A percentile compares a stretch with the other conserved stretches of the same genome.
These are phyloP conservation scores for Calocybe gambosa DNA, from an alignment of 1,284 basidiomycete species.

Conservation along the genomic window DNA sequence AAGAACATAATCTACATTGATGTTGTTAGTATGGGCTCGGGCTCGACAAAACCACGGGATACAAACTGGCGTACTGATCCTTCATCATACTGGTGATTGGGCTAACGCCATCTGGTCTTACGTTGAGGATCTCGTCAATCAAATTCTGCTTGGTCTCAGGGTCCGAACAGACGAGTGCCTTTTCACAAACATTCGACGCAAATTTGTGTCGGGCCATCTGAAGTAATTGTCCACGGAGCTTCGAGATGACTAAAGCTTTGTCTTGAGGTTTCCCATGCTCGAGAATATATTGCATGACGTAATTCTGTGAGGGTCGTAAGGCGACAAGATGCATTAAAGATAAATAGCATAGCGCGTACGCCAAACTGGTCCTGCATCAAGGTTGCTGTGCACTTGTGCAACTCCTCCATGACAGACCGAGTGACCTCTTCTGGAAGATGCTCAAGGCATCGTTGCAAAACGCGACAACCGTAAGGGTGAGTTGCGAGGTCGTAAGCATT, in stretches of 20 bases:
- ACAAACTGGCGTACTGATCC: constrained; percentile 85
- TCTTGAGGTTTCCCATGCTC: constrained; percentile 75
- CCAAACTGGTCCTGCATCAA: constrained; percentile 89
- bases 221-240: constrained; percentile 76
- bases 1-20: constrained; percentile 66
- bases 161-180: constrained; percentile 71
- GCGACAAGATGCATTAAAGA: neutral
- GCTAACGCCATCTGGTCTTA: constrained; percentile 55
- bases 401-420: constrained; percentile 76
- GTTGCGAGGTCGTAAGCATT: constrained; percentile 83
- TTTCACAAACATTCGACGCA: constrained; percentile 96
- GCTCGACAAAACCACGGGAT: neutral
- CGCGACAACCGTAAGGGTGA: constrained; percentile 93
- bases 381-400: constrained; percentile 65
- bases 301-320: constrained; percentile 55
- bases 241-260: constrained; percentile 60
- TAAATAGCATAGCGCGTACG: constrained; percentile 39
- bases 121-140: constrained; percentile 76
- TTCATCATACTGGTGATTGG: constrained; percentile 80
- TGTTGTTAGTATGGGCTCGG: constrained; percentile 4
- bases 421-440: constrained; percentile 69
- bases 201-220: constrained; percentile 89
- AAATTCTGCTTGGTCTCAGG: constrained; percentile 58
- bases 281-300: constrained; percentile 93
- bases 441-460: constrained; percentile 91